These are phyloP conservation scores for Fomitiporia mediterranea DNA, from an alignment of 1,284 basidiomycete species.

Conservation along the genomic window DNA sequence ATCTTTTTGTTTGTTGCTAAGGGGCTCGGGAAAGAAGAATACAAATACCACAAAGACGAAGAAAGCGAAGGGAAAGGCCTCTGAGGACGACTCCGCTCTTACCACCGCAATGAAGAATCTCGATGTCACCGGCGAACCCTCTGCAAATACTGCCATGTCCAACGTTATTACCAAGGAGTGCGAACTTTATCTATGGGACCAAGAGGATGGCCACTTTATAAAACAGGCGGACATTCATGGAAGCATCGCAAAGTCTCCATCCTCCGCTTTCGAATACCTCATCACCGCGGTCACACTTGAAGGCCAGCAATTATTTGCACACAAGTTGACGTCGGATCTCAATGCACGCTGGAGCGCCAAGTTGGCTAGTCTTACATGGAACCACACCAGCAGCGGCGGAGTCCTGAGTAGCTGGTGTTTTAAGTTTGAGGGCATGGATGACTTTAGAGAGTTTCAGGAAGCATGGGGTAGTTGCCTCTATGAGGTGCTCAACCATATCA, in stretches of 20 bases:
- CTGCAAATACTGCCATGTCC: slow-evolving; percentile 23
- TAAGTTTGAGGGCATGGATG: slow-evolving; percentile 56
- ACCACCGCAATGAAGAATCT: slow-evolving; percentile 21
- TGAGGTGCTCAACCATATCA: slow-evolving; percentile 75
- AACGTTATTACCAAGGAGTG: slow-evolving; percentile 43
- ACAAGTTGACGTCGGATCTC: slow-evolving; percentile 66
- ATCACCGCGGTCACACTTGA: slow-evolving; percentile 52
- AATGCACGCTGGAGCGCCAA: slow-evolving; percentile 67
- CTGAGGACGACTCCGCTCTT: slow-evolving; percentile 21
- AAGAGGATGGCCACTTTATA: slow-evolving; percentile 63
- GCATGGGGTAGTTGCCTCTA: slow-evolving; percentile 73
- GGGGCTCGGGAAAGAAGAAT: slow-evolving; percentile 16
- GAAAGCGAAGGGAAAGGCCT: slow-evolving; percentile 22
- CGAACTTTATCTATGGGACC: slow-evolving; percentile 72
- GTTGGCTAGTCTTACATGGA: slow-evolving; percentile 81
- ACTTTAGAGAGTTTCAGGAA: slow-evolving; percentile 62
- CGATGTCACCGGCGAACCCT: slow-evolving; percentile 11
- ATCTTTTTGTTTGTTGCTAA: slow-evolving; percentile 4
- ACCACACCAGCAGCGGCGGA: slow-evolving; percentile 59
- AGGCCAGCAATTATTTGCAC: slow-evolving; percentile 47
- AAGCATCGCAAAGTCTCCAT: slow-evolving; percentile 55
- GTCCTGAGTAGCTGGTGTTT: slow-evolving; percentile 81
- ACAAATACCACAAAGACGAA: slow-evolving; percentile 27
- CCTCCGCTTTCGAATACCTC: slow-evolving; percentile 55
- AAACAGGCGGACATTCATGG: slow-evolving; percentile 71